phyloP scores from a whole-genome alignment of 768 basidiomycete genomes.

The Leccinum ochraceum region DNA sequence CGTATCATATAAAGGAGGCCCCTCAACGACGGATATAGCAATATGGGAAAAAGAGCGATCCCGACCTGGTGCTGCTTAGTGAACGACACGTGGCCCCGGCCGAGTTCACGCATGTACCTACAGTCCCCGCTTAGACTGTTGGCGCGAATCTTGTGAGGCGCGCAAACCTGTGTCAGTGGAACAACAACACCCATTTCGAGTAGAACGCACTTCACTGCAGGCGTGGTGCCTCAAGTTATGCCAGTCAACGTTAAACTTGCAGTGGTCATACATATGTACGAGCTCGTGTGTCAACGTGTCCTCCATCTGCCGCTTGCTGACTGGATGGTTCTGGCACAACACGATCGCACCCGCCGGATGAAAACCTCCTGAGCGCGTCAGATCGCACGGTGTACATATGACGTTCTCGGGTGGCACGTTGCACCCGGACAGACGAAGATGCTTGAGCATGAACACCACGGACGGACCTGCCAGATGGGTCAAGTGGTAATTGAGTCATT shows the following conservation, averaged over 20 bases:
- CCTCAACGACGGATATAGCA: constrained; percentile 14
- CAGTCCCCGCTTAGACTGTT: constrained; percentile 95
- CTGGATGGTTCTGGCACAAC: constrained; percentile 83
- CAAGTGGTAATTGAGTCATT: background rate
- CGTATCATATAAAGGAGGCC: constrained; percentile 3
- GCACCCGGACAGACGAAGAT: constrained; percentile 75
- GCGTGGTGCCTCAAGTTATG: constrained; percentile 89
- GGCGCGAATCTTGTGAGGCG: constrained; percentile 78
- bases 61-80: constrained; percentile 92
- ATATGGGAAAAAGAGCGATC: constrained; percentile 5
- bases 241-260: constrained; percentile 94
- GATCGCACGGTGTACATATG: constrained; percentile 83
- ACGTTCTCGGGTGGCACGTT: constrained; percentile 71
- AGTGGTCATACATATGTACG: constrained; percentile 94
- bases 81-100: constrained; percentile 74
- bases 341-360: constrained; percentile 78
- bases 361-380: constrained; percentile 78
- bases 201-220: constrained; percentile 82
- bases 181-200: background rate
- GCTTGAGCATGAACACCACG: constrained; percentile 89
- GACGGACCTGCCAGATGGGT: constrained; percentile 61
- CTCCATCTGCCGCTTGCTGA: constrained; percentile 86
- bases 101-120: constrained; percentile 77
- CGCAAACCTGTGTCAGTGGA: background rate
- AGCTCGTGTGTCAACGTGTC: constrained; percentile 93